Percentiles rank a stretch among this genome's conserved stretches.
These are phyloP conservation scores for Phytophthora sansomeana DNA, from an alignment of 352 stramenopile species.

Conservation along the genomic window DNA sequence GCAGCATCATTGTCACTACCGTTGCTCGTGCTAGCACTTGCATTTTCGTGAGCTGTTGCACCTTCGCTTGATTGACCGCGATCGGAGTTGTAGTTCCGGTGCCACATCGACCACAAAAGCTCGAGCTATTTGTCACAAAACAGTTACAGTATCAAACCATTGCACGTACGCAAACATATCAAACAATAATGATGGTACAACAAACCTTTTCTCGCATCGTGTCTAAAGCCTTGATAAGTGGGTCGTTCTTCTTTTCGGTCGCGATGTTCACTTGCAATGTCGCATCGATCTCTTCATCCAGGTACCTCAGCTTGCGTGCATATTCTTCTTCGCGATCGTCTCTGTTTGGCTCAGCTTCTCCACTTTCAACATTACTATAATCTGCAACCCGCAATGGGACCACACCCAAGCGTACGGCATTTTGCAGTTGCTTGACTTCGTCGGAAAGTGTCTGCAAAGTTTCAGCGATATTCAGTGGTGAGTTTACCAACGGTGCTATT, in stretches of 20 bases:
- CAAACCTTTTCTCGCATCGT: slow-evolving; percentile 71
- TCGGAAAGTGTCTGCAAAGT: slow-evolving; percentile 63
- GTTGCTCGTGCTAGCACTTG: not conserved
- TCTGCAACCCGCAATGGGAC: slow-evolving; percentile 40
- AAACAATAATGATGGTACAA: not conserved
- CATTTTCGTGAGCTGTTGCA: not conserved
- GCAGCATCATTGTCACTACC: slow-evolving; percentile 11
- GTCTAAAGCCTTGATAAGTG: slow-evolving; percentile 73
- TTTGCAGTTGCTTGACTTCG: slow-evolving; percentile 66
- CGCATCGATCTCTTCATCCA: slow-evolving; percentile 73
- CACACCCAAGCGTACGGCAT: slow-evolving; percentile 54
- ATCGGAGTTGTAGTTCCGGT: slow-evolving; percentile 64
- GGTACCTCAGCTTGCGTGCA: slow-evolving; percentile 60
- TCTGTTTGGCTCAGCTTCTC: slow-evolving; percentile 29
- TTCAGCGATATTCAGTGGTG: slow-evolving; percentile 64
- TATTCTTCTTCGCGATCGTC: slow-evolving; percentile 60
- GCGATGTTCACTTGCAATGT: slow-evolving; percentile 73
- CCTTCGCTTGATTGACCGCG: slow-evolving; percentile 13
- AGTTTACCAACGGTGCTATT: slow-evolving; percentile 66
- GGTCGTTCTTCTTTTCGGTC: slow-evolving; percentile 84
- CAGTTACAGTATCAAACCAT: too few species aligned
- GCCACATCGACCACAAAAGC: slow-evolving; percentile 68
- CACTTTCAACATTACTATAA: slow-evolving; percentile 4
- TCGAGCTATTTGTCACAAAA: too few species aligned
- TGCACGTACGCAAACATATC: not conserved